Evolutionary conservation across 148 eudicot genomes (phyloP).

Genomic region (Camellia granthamiana): DNA sequence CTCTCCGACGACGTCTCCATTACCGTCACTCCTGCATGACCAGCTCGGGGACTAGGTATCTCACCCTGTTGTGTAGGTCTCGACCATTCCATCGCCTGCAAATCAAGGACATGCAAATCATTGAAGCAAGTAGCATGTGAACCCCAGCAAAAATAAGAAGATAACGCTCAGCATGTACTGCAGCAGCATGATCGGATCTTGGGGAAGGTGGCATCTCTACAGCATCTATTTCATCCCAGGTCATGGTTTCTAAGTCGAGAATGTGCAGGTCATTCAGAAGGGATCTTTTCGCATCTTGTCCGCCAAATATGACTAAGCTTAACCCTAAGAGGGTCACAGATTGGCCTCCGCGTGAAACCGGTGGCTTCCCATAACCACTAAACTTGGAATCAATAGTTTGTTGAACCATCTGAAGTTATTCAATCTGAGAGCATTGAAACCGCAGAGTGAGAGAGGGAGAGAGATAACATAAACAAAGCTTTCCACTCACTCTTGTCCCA

Average conservation of each 20-base stretch:
- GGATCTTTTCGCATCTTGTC: conserved; percentile 87
- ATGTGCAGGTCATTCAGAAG: conserved; percentile 94
- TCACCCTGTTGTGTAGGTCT: conserved; percentile 92
- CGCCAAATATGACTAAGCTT: conserved; percentile 90
- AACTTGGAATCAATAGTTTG: too few species aligned
- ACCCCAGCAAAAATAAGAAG: conserved; percentile 99
- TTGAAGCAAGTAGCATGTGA: conserved; percentile 98
- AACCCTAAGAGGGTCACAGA: conserved; percentile 74
- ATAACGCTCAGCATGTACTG: conserved; percentile 97
- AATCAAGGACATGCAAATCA: conserved; percentile 95
- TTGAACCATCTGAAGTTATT: too few species aligned
- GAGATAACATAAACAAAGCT: too few species aligned
- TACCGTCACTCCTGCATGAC: conserved; percentile 93
- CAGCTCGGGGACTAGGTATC: conserved; percentile 96
- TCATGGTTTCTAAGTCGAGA: conserved; percentile 95
- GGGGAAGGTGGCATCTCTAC: conserved; percentile 92
- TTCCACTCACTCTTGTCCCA: too few species aligned
- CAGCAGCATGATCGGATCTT: conserved; percentile 98
- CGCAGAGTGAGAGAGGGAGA: too few species aligned
- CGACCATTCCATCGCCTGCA: conserved; percentile 99
- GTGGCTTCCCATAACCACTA: too few species aligned
- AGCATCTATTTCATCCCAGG: conserved; percentile 97
- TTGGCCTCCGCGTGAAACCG: conserved; percentile 97
- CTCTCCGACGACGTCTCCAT: too few species aligned
- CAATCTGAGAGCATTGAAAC: too few species aligned